phyloP scores from a whole-genome alignment of 495 filamentous ascomycete species.

The Annulohypoxylon stygium region DNA sequence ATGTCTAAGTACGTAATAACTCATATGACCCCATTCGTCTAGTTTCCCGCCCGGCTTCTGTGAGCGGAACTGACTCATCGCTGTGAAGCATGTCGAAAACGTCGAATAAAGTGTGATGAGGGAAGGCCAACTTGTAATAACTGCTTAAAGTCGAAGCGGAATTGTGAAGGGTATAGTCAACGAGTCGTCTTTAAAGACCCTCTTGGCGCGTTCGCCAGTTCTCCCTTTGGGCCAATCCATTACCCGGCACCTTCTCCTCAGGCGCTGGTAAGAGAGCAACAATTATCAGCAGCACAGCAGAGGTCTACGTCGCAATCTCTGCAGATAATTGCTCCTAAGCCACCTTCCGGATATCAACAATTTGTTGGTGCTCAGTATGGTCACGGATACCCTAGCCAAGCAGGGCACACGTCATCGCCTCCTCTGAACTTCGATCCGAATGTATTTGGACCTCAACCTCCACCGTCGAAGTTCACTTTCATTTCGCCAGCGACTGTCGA shows the following conservation, averaged over 20 bases:
- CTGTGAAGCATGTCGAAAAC: conserved; percentile 83
- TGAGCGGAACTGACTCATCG: conserved; percentile 36
- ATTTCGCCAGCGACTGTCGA: conserved; percentile 51
- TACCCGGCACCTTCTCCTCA: conserved; percentile 50
- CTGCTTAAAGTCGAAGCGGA: conserved; percentile 93
- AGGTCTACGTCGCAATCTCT: conserved; percentile 51
- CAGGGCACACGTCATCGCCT: conserved; percentile 39
- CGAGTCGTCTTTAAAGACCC: conserved; percentile 94
- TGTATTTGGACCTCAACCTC: conserved; percentile 50
- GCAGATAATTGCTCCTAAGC: conserved; percentile 60
- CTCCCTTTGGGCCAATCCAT: conserved; percentile 53
- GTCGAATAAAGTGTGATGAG: conserved; percentile 97
- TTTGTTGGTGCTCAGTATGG: conserved; percentile 46
- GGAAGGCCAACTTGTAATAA: conserved; percentile 90
- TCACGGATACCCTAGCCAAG: conserved; percentile 48
- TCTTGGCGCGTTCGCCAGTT: conserved; percentile 68
- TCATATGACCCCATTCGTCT: conserved; percentile 5
- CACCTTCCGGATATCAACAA: conserved; percentile 47
- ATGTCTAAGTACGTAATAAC: conserved; percentile 81
- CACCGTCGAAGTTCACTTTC: conserved; percentile 52
- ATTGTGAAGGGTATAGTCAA: conserved; percentile 95
- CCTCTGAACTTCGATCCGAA: conserved; percentile 45
- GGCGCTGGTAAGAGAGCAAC: conserved; percentile 49
- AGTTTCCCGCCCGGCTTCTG: conserved; percentile 12
- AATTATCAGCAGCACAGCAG: conserved; percentile 54